Conservation (phyloP, 2,329 filamentous ascomycete species). For the Nectriaceae sp. region DNA sequence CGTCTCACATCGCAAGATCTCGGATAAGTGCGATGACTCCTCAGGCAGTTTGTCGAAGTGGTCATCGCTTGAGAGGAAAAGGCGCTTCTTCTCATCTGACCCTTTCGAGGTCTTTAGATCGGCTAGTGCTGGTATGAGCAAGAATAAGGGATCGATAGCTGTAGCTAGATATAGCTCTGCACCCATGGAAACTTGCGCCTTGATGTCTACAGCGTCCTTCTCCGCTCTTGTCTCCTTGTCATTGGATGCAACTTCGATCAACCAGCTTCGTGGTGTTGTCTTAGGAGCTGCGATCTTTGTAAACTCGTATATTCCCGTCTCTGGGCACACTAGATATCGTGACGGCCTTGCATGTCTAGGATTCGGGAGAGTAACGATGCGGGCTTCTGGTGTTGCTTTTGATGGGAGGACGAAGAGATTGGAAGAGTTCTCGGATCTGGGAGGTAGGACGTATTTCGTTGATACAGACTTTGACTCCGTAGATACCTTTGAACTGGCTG, state of each 20-base stretch:
- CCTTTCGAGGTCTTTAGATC: conserved; percentile 42
- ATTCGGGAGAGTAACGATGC: conserved; percentile 61
- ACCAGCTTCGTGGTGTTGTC: conserved; percentile 61
- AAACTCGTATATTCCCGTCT: conserved; percentile 66
- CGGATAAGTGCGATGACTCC: conserved; percentile 57
- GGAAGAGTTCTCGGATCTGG: conserved; percentile 45
- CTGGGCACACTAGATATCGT: conserved; percentile 63
- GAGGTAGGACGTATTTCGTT: conserved; percentile 44
- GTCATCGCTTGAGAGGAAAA: conserved; percentile 72
- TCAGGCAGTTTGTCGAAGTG: conserved; percentile 65
- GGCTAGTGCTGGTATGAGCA: conserved; percentile 73
- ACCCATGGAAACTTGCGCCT: conserved; percentile 54
- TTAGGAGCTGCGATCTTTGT: conserved; percentile 57
- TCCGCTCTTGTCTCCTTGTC: conserved; percentile 2
- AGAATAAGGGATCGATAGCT: conserved; percentile 79
- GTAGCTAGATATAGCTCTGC: conserved; percentile 84
- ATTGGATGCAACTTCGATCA: conserved; percentile 46
- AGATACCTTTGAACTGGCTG: conserved; percentile 27
- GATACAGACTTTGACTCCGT: conserved; percentile 30
- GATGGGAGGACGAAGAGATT: conserved; percentile 64
- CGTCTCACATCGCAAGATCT: conserved; percentile 53
- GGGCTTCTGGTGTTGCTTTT: conserved; percentile 53
- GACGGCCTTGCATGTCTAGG: conserved; percentile 56
- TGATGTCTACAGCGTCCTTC: conserved; percentile 12
- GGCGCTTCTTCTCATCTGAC: conserved; percentile 54